These are phyloP conservation scores for Fusarium anguioides DNA, from an alignment of 2,329 filamentous ascomycete genomes.

Conservation along the genomic window DNA sequence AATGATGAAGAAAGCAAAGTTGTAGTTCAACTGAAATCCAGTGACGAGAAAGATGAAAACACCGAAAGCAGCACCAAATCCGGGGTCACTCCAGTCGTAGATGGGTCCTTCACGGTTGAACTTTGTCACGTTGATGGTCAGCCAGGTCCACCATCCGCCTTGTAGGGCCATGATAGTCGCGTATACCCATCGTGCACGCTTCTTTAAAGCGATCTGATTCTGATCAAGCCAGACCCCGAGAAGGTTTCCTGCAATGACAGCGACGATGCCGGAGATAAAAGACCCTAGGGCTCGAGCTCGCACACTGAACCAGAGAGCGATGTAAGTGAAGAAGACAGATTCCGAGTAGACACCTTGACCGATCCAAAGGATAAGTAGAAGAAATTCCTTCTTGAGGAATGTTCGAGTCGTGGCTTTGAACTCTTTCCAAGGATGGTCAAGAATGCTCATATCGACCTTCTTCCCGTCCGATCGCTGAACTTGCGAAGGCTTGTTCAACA, in stretches of 20 bases:
- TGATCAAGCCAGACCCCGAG: constrained; percentile 71
- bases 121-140: constrained; percentile 69
- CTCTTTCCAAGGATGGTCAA: constrained; percentile 65
- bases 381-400: constrained; percentile 68
- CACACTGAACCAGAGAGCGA: constrained; percentile 72
- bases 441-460: constrained; percentile 66
- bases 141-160: constrained; percentile 77
- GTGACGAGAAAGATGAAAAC: constrained; percentile 73
- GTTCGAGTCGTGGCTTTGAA: constrained; percentile 66
- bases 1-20: constrained; percentile 76
- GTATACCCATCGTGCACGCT: constrained; percentile 65
- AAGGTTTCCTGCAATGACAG: constrained; percentile 70
- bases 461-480: constrained; percentile 72
- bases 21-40: constrained; percentile 78
- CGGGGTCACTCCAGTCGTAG: constrained; percentile 71
- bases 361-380: constrained; percentile 72
- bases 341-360: constrained; percentile 73
- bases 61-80: constrained; percentile 72
- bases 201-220: constrained; percentile 61
- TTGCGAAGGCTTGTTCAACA: constrained; percentile 66
- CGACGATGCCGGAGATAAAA: constrained; percentile 73
- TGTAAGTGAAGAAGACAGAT: constrained; percentile 63
- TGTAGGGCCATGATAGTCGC: constrained; percentile 63
- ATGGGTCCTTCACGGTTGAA: constrained; percentile 65
- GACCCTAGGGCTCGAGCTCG: constrained; percentile 70